Evolutionary conservation across 495 filamentous ascomycete genomes (phyloP).

Genomic region (Xylaria curta): DNA sequence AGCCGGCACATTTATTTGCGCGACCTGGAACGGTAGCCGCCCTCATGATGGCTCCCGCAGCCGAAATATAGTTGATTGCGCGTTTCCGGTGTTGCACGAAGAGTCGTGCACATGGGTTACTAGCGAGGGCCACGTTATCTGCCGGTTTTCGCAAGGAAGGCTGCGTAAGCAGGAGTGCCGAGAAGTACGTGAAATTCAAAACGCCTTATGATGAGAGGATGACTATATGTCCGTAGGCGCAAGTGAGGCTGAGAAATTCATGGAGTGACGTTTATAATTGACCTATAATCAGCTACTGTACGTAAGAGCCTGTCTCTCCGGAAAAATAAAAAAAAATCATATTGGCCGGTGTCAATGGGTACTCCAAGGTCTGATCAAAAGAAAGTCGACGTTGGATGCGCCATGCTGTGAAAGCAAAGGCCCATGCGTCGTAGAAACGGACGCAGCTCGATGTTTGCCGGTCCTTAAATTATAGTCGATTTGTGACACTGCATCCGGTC

Average conservation of each 20-base stretch:
- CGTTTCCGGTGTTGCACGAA: slow-evolving; percentile 26
- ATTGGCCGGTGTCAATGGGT: not conserved
- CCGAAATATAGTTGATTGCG: slow-evolving; percentile 18
- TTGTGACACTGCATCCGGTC: slow-evolving; percentile 21
- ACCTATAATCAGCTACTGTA: not conserved
- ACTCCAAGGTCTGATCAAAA: slow-evolving; percentile 1
- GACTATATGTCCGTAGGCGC: not conserved
- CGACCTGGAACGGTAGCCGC: not conserved
- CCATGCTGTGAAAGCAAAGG: not conserved
- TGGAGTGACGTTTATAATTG: not conserved
- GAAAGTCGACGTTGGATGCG: slow-evolving; percentile 1
- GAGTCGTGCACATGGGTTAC: slow-evolving; percentile 8
- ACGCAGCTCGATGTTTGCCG: not conserved
- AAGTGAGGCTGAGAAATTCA: not conserved
- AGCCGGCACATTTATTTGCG: slow-evolving; percentile 13
- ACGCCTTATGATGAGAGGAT: not conserved
- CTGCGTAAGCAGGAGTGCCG: not conserved
- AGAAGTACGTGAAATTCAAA: not conserved
- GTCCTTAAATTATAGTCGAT: not conserved
- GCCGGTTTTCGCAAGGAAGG: not conserved
- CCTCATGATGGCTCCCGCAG: not conserved
- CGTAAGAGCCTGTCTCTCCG: not conserved
- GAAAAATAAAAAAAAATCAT: too few relatives aligned
- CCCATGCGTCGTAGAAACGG: not conserved
- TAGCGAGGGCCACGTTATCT: not conserved